Conservation (phyloP, 1,284 basidiomycete genomes). For the Pyrrhoderma lamaoense region DNA sequence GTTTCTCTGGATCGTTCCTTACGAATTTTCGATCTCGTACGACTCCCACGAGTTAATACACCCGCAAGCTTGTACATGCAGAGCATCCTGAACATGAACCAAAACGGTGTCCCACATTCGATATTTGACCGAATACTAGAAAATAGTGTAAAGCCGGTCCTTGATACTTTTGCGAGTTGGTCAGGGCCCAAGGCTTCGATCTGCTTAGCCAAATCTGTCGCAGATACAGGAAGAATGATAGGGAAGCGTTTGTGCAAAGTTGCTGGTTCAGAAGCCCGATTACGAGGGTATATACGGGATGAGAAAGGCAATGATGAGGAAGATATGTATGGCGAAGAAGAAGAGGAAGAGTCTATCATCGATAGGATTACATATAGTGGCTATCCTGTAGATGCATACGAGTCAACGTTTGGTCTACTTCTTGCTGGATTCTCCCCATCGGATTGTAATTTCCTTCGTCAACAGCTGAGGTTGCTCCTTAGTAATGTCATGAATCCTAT, state of each 20-base stretch:
- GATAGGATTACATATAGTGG: conserved; percentile 12
- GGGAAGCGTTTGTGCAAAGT: conserved; percentile 37
- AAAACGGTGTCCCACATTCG: conserved; percentile 44
- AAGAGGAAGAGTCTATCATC: conserved; percentile 17
- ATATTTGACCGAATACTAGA: conserved; percentile 44
- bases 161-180: conserved; percentile 50
- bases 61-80: conserved; percentile 44
- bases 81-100: conserved; percentile 50
- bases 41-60: conserved; percentile 31
- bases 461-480: conserved; percentile 42
- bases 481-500: conserved; percentile 35
- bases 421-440: conserved; percentile 56
- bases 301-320: conserved; percentile 17
- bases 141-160: conserved; percentile 40
- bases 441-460: conserved; percentile 30
- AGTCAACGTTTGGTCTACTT: conserved; percentile 44
- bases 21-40: conserved; percentile 47
- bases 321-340: conserved; percentile 18
- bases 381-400: conserved; percentile 36
- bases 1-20: conserved; percentile 36
- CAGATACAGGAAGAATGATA: conserved; percentile 39
- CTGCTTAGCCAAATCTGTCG: conserved; percentile 44
- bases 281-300: conserved; percentile 37
- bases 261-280: conserved; percentile 42
- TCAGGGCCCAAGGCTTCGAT: conserved; percentile 36